These are phyloP conservation scores for Silene conica DNA, from an alignment of 148 eudicot genomes.

Conservation along the genomic window DNA sequence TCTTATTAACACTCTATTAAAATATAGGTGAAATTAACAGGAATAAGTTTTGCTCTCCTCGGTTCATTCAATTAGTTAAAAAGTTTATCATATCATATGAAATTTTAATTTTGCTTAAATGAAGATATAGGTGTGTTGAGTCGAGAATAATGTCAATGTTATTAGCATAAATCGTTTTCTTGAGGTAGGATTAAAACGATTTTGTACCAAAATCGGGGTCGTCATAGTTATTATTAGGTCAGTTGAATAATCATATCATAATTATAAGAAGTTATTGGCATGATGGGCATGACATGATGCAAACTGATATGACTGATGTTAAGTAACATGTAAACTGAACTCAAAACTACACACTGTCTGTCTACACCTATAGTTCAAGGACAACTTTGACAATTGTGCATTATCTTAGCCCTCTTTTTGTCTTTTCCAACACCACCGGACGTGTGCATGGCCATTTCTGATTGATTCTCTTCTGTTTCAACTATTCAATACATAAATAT, in stretches of 20 bases:
- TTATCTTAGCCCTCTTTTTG: slow-evolving; percentile 8
- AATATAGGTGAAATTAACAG: too few species aligned
- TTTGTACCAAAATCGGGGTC: too few species aligned
- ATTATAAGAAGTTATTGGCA: neutral
- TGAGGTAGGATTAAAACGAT: too few species aligned
- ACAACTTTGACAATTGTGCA: slow-evolving; percentile 22
- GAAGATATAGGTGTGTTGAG: too few species aligned
- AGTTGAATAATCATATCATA: slow-evolving; percentile 19
- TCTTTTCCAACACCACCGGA: slow-evolving; percentile 24
- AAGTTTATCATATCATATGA: too few species aligned
- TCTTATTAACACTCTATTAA: too few species aligned
- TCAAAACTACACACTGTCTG: slow-evolving; percentile 11
- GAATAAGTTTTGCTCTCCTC: too few species aligned
- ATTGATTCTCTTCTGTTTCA: slow-evolving; percentile 38
- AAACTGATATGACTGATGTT: slow-evolving; percentile 31
- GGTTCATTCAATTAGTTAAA: too few species aligned
- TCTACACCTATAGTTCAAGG: slow-evolving; percentile 16
- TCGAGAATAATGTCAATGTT: neutral
- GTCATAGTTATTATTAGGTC: neutral
- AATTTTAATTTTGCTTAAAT: too few species aligned
- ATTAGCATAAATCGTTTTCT: neutral
- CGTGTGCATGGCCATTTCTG: slow-evolving; percentile 64
- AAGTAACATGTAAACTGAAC: slow-evolving; percentile 25
- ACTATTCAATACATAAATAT: neutral
- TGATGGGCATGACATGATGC: slow-evolving; percentile 18